Base-by-base conservation (phyloP, 1,139 yeast species). In the Meyerozyma elateridarum region DNA sequence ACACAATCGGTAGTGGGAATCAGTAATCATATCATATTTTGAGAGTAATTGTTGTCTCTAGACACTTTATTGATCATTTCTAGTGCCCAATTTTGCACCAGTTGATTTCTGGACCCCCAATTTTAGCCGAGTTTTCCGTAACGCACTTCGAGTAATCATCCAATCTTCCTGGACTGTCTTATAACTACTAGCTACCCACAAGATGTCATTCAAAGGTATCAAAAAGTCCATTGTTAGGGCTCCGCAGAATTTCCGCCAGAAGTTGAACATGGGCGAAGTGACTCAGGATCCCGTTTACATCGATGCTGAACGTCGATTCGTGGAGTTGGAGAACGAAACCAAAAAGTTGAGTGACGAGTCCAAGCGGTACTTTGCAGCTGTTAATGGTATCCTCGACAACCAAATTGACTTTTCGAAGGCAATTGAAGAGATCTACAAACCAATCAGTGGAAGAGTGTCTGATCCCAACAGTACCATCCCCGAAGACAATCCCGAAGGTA, bases 401-500 rank as follows among this genome's bases (percentile, higher is more conserved):
- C 98, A 91, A 57, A 83, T 89, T 45, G 96, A 89, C 38, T 91
- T 89, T 55, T 82, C 95, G 22, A 81, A 81, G 50, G 94, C 95
- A 2, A 87, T 93, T 60, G 96, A 88, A 56, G 96, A 89, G 53
- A 85, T 91, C 36, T 91, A 88, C 65, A 87, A 89, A 61, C 99
- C 99, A 3, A 91, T 91, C 42, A 79, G 91, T 37, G 98, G 98
- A 21, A 76, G 89, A 39, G 66, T 85, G 57, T 79, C 93, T 9
- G 97, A 91, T 52, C 96, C 97, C 6, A 82, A 79, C 50, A 75
- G 94, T 5, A 56, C 87, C 4, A 74, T 76, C 25, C 93, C 88
- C 0, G 97, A 91, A 54, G 96, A 94, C 45, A 88, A 89, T 51
- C 97, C 96, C 4, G 93, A 89, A 38, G 98, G 97, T 46, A 87